phyloP scores from a whole-genome alignment of 768 basidiomycete genomes.

The Tylopilus intermedius region DNA sequence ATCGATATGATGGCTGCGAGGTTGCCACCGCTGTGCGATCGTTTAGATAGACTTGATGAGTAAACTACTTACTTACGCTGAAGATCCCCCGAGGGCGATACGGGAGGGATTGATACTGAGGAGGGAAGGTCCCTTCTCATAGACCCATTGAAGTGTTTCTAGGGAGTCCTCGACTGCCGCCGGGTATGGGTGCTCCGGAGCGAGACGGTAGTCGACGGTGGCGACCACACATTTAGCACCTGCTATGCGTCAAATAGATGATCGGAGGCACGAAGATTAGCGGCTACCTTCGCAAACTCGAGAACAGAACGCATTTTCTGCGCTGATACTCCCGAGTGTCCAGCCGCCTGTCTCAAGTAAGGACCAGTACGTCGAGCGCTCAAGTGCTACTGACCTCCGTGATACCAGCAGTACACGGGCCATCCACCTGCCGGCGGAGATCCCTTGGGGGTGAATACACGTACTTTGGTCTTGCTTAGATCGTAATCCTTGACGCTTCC shows the following conservation, averaged over 20 bases:
- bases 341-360: conserved; percentile 53
- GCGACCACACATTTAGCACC: conserved; percentile 32
- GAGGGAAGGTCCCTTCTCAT: conserved; percentile 38
- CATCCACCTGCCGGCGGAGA: conserved; percentile 52
- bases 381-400: conserved; percentile 48
- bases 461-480: conserved; percentile 48
- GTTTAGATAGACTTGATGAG: background rate
- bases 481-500: conserved; percentile 50
- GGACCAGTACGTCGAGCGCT: background rate
- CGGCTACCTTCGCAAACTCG: conserved; percentile 25
- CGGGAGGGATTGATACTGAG: conserved; percentile 46
- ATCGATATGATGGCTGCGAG: conserved; percentile 64
- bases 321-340: conserved; percentile 64
- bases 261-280: background rate
- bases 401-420: conserved; percentile 71
- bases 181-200: conserved; percentile 32
- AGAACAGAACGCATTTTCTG: conserved; percentile 54
- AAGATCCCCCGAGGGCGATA: conserved; percentile 71
- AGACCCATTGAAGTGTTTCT: conserved; percentile 35
- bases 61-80: conserved; percentile 41
- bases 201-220: conserved; percentile 32
- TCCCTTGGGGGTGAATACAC: conserved; percentile 56
- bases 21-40: conserved; percentile 58
- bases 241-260: conserved; percentile 1
- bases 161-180: conserved; percentile 31